Conservation (phyloP, 1,284 basidiomycete species). For the Cryptococcus sp. region DNA sequence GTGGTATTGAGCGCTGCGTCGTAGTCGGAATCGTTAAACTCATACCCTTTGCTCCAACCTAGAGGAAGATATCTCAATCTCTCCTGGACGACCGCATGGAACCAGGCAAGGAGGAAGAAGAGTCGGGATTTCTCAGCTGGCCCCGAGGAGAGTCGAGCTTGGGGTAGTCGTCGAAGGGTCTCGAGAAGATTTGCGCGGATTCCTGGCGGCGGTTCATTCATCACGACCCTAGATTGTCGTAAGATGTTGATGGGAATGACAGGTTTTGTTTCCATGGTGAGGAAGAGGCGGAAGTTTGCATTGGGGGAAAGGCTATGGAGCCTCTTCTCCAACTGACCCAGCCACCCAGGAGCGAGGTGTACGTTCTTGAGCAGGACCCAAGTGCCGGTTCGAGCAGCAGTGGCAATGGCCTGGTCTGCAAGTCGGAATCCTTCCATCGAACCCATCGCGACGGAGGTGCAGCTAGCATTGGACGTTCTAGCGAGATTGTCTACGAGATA, state of each 20-base stretch:
- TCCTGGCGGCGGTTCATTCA: conserved; percentile 96
- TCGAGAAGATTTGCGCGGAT: conserved; percentile 91
- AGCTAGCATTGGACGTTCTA: conserved; percentile 66
- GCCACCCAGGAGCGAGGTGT: conserved; percentile 88
- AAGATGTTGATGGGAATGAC: conserved; percentile 89
- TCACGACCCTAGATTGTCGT: conserved; percentile 86
- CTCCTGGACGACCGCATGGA: conserved; percentile 94
- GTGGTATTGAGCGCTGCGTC: conserved; percentile 87
- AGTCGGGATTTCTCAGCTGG: conserved; percentile 85
- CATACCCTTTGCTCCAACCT: conserved; percentile 92
- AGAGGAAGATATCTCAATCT: conserved; percentile 89
- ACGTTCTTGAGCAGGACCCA: conserved; percentile 97
- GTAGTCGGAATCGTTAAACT: conserved; percentile 97
- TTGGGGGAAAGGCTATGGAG: conserved; percentile 86
- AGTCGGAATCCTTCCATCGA: conserved; percentile 92
- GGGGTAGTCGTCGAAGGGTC: conserved; percentile 73
- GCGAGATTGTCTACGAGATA: conserved; percentile 88
- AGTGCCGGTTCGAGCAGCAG: conserved; percentile 80
- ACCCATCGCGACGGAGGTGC: conserved; percentile 92
- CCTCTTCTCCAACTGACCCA: conserved; percentile 91
- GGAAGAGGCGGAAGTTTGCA: conserved; percentile 85
- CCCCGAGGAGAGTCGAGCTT: conserved; percentile 58
- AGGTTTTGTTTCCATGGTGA: conserved; percentile 88
- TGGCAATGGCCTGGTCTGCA: conserved; percentile 88
- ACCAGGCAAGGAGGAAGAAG: conserved; percentile 96